phyloP scores from a whole-genome alignment of 192 early-diverging fungal species.

The Gaertneriomyces sp. region DNA sequence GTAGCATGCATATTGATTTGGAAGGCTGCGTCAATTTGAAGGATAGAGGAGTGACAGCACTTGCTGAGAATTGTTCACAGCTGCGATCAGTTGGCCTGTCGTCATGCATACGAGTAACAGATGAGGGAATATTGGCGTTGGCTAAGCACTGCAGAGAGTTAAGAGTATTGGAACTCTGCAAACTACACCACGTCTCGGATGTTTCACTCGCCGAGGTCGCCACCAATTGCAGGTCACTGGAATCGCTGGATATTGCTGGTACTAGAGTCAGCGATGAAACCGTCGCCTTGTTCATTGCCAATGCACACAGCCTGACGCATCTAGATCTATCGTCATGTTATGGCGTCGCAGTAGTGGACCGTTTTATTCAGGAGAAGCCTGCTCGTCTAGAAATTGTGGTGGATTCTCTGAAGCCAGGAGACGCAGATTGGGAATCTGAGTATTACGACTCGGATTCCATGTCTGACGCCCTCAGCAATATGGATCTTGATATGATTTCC shows the following conservation, averaged over 20 bases:
- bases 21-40: constrained; percentile 15
- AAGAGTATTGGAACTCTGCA: constrained; percentile 12
- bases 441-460: neutral
- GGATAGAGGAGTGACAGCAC: constrained; percentile 7
- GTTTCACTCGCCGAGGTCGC: neutral
- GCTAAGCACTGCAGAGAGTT: neutral
- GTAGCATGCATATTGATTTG: constrained; percentile 14
- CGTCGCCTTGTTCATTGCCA: neutral
- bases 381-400: constrained; percentile 9
- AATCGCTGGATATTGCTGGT: constrained; percentile 9
- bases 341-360: neutral
- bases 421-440: neutral
- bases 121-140: constrained; percentile 4
- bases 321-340: constrained; percentile 14
- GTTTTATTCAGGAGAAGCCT: constrained; percentile 4
- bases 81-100: constrained; percentile 12
- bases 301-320: neutral
- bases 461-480: neutral
- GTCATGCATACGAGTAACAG: constrained; percentile 14
- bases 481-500: neutral
- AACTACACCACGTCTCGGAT: constrained; percentile 9
- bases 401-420: neutral
- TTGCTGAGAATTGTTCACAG: constrained; percentile 8
- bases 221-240: neutral
- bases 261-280: constrained; percentile 3